Evolutionary conservation across 257 asterid species (phyloP), one percentile per base, ranked within the genome.

Genomic region (Rauvolfia tetraphylla): DNA sequence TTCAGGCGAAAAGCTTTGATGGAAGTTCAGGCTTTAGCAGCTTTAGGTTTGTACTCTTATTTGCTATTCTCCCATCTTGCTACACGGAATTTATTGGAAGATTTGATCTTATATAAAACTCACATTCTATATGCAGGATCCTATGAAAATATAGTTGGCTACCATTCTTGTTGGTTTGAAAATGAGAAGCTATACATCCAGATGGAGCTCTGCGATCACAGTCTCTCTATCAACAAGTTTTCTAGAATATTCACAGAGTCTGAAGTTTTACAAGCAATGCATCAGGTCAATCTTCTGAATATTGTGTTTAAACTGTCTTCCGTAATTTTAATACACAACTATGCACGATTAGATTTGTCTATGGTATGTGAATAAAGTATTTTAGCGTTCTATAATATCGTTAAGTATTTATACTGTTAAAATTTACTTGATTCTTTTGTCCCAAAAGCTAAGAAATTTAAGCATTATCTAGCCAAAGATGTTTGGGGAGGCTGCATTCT

Each of bases 11-110:
- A 88, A 84, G 98, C 99, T 81, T 86, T 92, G 86, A 95, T 90
- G 97, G 98, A 95, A 86, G 98, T 95, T 84, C 98, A 95, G 85
- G 91, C 98, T 72, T 78, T 95, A 88, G 97, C 97, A 1, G 96
- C 97, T 71, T 81, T 95, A 91, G 98, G 98, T 91, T 67, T 71
- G 91, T 74, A 12, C 75, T 63, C 75, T 14, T 33, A 11, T 23
- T 27, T 56, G 23, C 23, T 51, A 33, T 70, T 25, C 79, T 68
- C 49, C 56, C 18, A 34, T 74, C 73, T 49, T 56, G 61, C 42
- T 13, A 25, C 25, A 25, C 51, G 41, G 7, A 70, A 48, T 46
- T 49, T 44, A 7, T 36, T 25, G 34, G 57, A 34, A 36, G 75
- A 48, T 71, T 49, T 48, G 46, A 54, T 68, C 31, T 62, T 15